Base-by-base conservation (phyloP, 441 rosid species). In the Monsonia emarginata region DNA sequence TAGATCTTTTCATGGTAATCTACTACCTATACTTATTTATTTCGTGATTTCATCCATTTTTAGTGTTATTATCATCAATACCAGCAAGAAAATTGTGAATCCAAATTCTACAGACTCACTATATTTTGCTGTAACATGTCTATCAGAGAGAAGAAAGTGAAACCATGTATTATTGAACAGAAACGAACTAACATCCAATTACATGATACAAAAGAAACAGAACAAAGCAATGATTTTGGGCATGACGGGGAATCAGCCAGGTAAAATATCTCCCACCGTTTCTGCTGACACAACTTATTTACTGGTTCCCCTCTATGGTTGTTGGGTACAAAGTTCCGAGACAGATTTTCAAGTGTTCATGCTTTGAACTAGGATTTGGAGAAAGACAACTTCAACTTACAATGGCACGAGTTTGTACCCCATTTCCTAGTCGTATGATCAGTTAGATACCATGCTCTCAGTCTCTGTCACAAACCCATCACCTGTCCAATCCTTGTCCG, bases 401-500 rank as follows among this genome's bases (percentile, higher is more conserved):
- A 38, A 48, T 2, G 8, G 18, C 56, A 48, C 56, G 24, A 19
- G 56, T 18, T 48, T 25, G 18, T 14, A n/a, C n/a, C 50, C 7
- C 19, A 44, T n/a, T 44, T 6, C 5, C 0, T 16, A 0, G 48
- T n/a, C 2, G 16, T 14, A 6, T 42, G 48, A 42, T 56, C 60
- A 56, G 2, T 89, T 90, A 32, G 96, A 94, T 73, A 89, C 96
- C 98, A 94, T 94, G 85, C 96, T 94, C 74, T 91, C 95, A 0
- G 86, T 77, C 78, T 91, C 98, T 18, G 83, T 83, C 54, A 90
- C 97, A 59, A 93, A 93, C 64, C 98, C 97, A 75, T 94, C 98
- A 59, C 96, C 96, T 0, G 97, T 93, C 98, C 98, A 88, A 30
- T 93, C 98, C 74, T 88, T 93, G 68, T 93, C 97, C n/a, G 97